Evolutionary conservation across 306 rosid genomes (phyloP).

Genomic region (Trifolium repens): DNA sequence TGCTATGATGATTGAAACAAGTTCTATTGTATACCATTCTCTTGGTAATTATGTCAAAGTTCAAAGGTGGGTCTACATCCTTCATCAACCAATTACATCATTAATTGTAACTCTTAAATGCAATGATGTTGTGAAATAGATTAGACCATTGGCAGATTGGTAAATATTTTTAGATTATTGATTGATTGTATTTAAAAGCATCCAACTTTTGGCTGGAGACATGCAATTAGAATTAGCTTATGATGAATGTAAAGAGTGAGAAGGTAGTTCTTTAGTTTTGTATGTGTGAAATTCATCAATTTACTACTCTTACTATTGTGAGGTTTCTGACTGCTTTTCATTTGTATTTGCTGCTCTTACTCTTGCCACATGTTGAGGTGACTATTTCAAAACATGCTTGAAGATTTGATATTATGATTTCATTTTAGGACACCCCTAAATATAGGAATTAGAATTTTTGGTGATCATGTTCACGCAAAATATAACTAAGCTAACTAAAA

Average conservation of each 20-base stretch:
- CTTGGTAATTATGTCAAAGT: slow-evolving; percentile 32
- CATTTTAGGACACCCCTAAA: neutral
- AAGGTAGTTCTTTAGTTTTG: slow-evolving; percentile 35
- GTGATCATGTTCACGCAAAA: no score
- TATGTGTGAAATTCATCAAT: slow-evolving; percentile 19
- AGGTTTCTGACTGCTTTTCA: slow-evolving; percentile 27
- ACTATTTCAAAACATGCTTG: slow-evolving; percentile 1
- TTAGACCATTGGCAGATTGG: slow-evolving; percentile 43
- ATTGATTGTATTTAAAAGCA: slow-evolving; percentile 39
- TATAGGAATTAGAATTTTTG: neutral
- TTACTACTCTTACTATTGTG: slow-evolving; percentile 9
- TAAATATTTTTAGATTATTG: slow-evolving; percentile 38
- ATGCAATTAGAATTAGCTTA: slow-evolving; percentile 45
- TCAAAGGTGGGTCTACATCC: slow-evolving; percentile 28
- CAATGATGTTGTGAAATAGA: slow-evolving; percentile 48
- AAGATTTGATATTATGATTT: slow-evolving; percentile 5
- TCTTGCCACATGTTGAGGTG: neutral
- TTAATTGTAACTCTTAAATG: slow-evolving; percentile 37
- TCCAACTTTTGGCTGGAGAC: slow-evolving; percentile 42
- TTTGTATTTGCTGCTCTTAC: slow-evolving; percentile 12
- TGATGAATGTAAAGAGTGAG: slow-evolving; percentile 35
- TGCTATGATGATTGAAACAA: slow-evolving; percentile 49
- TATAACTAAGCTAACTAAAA: no score
- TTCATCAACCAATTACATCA: slow-evolving; percentile 31
- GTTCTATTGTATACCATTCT: slow-evolving; percentile 36